Conservation (phyloP, 306 rosid species). For the Begonia peltatifolia region DNA sequence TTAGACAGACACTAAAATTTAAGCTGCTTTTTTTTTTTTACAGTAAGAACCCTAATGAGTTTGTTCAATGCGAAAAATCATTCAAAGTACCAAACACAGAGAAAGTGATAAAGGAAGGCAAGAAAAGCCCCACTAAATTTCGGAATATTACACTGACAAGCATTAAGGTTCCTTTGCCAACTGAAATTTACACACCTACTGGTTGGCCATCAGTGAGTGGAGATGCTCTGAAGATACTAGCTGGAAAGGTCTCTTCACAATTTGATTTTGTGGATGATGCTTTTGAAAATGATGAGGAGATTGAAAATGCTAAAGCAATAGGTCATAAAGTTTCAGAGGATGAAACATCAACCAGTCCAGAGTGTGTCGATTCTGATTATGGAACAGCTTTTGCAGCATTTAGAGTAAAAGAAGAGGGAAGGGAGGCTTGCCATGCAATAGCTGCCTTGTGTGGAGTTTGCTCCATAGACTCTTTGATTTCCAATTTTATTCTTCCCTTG, state of each 20-base stretch:
- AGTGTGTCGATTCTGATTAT: conserved; percentile 35
- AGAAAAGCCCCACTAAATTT: conserved; percentile 51
- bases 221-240: conserved; percentile 61
- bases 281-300: conserved; percentile 17
- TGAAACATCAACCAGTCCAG: conserved; percentile 6
- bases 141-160: conserved; percentile 41
- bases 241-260: conserved; percentile 81
- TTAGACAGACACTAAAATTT: background rate
- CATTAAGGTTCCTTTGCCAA: conserved; percentile 26
- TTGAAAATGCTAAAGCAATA: conserved; percentile 19
- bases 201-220: conserved; percentile 97
- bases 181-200: conserved; percentile 65
- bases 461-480: conserved; percentile 80
- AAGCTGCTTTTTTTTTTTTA: conserved; percentile 17
- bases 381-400: conserved; percentile 67
- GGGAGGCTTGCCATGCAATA: conserved; percentile 93
- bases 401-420: conserved; percentile 43
- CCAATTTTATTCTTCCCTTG: conserved; percentile 92
- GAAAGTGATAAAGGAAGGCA: conserved; percentile 63
- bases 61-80: conserved; percentile 46
- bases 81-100: conserved; percentile 68
- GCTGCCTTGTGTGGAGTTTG: conserved; percentile 94
- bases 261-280: conserved; percentile 38
- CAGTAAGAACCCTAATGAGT: conserved; percentile 49
- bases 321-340: conserved; percentile 17